These are phyloP conservation scores for Backusella mclennaniae DNA, from an alignment of 192 early-diverging fungal genomes.

Conservation along the genomic window DNA sequence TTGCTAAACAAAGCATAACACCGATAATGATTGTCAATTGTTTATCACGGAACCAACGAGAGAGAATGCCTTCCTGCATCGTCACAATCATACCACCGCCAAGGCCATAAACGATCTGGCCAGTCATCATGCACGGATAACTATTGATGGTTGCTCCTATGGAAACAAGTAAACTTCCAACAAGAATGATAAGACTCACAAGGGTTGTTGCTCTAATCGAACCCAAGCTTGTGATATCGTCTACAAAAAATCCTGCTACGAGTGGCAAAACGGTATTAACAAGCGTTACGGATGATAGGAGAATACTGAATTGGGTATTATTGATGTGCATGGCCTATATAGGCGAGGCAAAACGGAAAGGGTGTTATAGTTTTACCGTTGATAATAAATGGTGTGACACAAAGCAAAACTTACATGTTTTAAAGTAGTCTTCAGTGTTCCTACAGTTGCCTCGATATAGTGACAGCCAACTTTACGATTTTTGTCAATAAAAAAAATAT, in stretches of 20 bases:
- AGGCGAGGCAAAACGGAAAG: conserved; percentile 4
- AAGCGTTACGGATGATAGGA: conserved; percentile 60
- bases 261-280: conserved; percentile 59
- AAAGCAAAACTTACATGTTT: conserved; percentile 22
- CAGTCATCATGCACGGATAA: conserved; percentile 55
- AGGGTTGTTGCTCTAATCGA: conserved; percentile 49
- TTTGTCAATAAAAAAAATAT: neutral
- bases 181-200: conserved; percentile 51
- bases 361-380: neutral
- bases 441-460: conserved; percentile 23
- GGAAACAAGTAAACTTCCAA: conserved; percentile 51
- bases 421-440: conserved; percentile 24
- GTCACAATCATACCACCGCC: conserved; percentile 71
- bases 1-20: conserved; percentile 62
- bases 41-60: conserved; percentile 71
- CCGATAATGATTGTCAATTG: conserved; percentile 68
- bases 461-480: conserved; percentile 18
- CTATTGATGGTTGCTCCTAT: conserved; percentile 41
- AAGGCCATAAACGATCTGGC: conserved; percentile 58
- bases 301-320: conserved; percentile 59
- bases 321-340: conserved; percentile 55
- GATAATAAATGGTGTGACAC: neutral
- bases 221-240: conserved; percentile 46
- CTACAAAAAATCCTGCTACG: conserved; percentile 56
- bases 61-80: conserved; percentile 75